These are phyloP conservation scores for Syncephalastrum contaminatum DNA, from an alignment of 371 early-diverging fungal species.

Conservation along the genomic window DNA sequence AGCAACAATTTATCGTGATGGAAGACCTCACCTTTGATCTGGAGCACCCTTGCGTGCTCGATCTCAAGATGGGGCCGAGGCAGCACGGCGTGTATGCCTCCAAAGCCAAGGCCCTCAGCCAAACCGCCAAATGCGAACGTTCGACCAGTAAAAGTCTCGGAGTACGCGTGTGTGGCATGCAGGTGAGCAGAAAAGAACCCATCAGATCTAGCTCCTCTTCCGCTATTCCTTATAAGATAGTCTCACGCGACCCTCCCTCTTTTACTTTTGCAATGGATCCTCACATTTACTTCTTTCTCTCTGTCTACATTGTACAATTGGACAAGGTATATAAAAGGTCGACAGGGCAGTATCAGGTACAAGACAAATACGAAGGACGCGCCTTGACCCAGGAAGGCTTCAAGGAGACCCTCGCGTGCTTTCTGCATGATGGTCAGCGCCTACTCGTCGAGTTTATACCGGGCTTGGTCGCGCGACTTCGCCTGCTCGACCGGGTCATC, in stretches of 20 bases:
- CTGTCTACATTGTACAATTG: too few species aligned
- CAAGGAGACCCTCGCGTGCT: slow-evolving; percentile 68
- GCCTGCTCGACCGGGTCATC: slow-evolving; percentile 67
- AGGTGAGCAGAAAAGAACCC: slow-evolving; percentile 51
- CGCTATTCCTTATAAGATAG: too few species aligned
- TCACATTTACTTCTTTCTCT: too few species aligned
- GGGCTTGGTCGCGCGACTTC: slow-evolving; percentile 65
- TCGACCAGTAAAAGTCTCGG: slow-evolving; percentile 87
- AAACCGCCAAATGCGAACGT: slow-evolving; percentile 81
- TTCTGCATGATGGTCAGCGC: slow-evolving; percentile 72
- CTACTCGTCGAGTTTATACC: slow-evolving; percentile 77
- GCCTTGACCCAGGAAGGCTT: slow-evolving; percentile 73
- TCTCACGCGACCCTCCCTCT: not conserved
- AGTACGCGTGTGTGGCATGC: slow-evolving; percentile 95
- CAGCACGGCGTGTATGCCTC: slow-evolving; percentile 89
- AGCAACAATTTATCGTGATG: slow-evolving; percentile 76
- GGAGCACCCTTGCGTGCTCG: slow-evolving; percentile 84
- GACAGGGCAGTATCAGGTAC: slow-evolving; percentile 61
- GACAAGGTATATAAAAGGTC: slow-evolving; percentile 70
- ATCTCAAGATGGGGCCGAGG: slow-evolving; percentile 95
- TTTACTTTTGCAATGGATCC: not conserved
- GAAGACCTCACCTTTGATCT: slow-evolving; percentile 87
- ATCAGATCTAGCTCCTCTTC: not conserved
- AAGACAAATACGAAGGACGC: slow-evolving; percentile 93
- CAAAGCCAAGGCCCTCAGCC: slow-evolving; percentile 73